Conservation (phyloP, 208 protist genomes). For the Leishmania tropica region DNA sequence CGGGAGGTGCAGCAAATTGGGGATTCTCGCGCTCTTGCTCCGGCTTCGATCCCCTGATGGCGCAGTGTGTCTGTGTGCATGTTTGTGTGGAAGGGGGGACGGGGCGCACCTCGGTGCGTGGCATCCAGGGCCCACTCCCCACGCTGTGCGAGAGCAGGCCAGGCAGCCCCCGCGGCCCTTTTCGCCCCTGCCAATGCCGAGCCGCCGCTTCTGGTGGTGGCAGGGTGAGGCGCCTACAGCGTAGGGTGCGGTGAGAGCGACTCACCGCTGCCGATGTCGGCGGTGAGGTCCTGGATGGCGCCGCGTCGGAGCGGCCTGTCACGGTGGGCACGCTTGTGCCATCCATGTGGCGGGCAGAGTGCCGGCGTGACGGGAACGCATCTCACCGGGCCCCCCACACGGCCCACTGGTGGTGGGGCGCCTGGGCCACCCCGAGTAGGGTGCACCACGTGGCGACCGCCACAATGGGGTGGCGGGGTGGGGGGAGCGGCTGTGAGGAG, state of each 20-base stretch:
- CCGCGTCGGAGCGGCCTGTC: neutral
- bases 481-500: too few species aligned
- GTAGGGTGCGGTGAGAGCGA: too few species aligned
- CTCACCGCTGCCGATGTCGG: neutral
- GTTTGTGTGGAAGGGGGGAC: too few species aligned
- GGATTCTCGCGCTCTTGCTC: neutral
- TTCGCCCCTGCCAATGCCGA: neutral
- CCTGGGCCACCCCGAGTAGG: neutral
- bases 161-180: neutral
- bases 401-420: too few species aligned
- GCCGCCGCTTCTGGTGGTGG: neutral
- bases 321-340: too few species aligned
- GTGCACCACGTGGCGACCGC: too few species aligned
- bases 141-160: neutral
- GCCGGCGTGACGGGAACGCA: neutral
- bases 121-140: neutral
- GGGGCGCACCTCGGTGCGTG: too few species aligned
- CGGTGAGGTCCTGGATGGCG: neutral
- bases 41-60: neutral
- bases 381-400: neutral
- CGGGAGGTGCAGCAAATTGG: neutral
- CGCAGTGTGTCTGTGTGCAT: too few species aligned
- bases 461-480: too few species aligned
- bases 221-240: too few species aligned
- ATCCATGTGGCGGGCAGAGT: too few species aligned